Conservation (phyloP, 345 rosid species). For the Populus euphratica region DNA sequence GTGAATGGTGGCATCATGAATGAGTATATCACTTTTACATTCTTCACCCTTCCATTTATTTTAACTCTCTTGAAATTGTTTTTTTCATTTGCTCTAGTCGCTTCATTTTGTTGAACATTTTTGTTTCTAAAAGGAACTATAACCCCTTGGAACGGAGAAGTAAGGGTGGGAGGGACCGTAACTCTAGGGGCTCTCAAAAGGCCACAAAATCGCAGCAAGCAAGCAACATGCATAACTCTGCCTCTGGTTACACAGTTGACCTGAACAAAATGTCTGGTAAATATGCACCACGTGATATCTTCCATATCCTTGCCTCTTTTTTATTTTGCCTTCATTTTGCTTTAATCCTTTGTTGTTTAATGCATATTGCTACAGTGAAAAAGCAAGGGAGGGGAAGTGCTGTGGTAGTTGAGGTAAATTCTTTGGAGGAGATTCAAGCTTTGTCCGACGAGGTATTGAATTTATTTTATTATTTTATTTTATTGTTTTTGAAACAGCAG, state of each 20-base stretch:
- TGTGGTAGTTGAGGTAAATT: slow-evolving; percentile 37
- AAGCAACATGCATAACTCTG: slow-evolving; percentile 48
- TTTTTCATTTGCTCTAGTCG: background rate
- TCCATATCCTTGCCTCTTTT: background rate
- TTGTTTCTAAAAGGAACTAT: slow-evolving; percentile 57
- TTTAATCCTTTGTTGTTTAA: slow-evolving; percentile 5
- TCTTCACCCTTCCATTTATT: background rate
- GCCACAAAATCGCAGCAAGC: slow-evolving; percentile 70
- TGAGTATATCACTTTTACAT: slow-evolving; percentile 46
- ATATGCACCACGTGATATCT: slow-evolving; percentile 9
- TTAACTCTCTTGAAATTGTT: background rate
- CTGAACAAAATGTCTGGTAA: slow-evolving; percentile 38
- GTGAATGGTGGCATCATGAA: slow-evolving; percentile 94
- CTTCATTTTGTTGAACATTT: background rate
- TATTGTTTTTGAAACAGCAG: background rate
- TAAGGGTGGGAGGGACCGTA: slow-evolving; percentile 68
- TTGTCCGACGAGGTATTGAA: slow-evolving; percentile 75
- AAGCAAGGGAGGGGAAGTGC: slow-evolving; percentile 50
- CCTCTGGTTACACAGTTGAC: slow-evolving; percentile 30
- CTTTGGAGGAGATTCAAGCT: slow-evolving; percentile 50
- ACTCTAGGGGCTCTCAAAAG: slow-evolving; percentile 49
- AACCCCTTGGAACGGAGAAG: slow-evolving; percentile 83
- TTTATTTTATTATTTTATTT: background rate
- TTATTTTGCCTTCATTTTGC: background rate
- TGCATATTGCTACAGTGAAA: slow-evolving; percentile 38